phyloP scores from a whole-genome alignment of 768 basidiomycete species.

The Boletus tomentosulus region DNA sequence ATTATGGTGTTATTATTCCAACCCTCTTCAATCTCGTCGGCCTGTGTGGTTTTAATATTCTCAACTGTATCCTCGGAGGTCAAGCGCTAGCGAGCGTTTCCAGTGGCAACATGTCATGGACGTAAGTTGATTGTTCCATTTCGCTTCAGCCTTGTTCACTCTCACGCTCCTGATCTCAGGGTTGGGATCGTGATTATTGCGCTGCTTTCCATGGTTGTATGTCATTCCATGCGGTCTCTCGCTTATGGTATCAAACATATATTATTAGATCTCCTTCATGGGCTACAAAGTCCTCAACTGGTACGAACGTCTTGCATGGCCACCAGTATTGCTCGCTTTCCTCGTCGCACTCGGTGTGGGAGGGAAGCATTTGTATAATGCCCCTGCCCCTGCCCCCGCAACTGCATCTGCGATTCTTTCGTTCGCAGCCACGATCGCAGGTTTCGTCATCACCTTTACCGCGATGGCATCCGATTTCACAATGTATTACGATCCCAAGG shows the following conservation, averaged over 20 bases:
- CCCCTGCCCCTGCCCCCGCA: conserved; percentile 46
- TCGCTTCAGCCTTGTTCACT: conserved; percentile 7
- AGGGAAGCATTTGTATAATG: conserved; percentile 59
- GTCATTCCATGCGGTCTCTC: conserved; percentile 16
- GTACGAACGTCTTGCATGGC: conserved; percentile 76
- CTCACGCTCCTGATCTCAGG: conserved; percentile 31
- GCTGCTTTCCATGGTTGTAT: conserved; percentile 57
- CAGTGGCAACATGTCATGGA: conserved; percentile 46
- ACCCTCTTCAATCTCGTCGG: conserved; percentile 57
- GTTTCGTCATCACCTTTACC: conserved; percentile 65
- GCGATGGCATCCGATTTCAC: conserved; percentile 70
- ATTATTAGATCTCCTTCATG: conserved; percentile 54
- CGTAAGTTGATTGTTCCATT: conserved; percentile 29
- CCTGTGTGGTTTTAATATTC: conserved; percentile 59
- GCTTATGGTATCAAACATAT: conserved; percentile 1
- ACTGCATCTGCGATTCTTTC: conserved; percentile 52
- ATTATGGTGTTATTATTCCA: conserved; percentile 50
- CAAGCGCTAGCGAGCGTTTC: conserved; percentile 60
- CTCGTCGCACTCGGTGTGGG: conserved; percentile 69
- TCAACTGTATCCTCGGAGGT: conserved; percentile 67
- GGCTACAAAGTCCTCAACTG: conserved; percentile 60
- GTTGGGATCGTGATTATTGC: conserved; percentile 82
- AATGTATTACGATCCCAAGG: conserved; percentile 57
- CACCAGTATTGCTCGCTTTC: conserved; percentile 73
- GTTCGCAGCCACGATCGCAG: conserved; percentile 68